These are phyloP conservation scores for Skeletonema menzelii DNA, from an alignment of 108 stramenopile genomes.

Conservation along the genomic window DNA sequence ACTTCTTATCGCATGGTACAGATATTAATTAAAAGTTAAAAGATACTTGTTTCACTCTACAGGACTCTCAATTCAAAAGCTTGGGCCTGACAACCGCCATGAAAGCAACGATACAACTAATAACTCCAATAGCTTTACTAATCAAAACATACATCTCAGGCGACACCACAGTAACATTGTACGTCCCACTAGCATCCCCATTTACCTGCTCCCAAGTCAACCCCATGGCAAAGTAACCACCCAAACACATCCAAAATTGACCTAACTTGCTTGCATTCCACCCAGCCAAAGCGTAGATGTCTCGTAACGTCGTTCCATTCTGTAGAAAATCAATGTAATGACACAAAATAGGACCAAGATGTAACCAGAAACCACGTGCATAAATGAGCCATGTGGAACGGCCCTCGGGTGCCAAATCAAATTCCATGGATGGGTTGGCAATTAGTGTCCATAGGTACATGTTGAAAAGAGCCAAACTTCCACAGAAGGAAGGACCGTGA, in stretches of 20 bases:
- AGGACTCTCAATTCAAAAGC: neutral
- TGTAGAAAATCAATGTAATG: constrained; percentile 10
- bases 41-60: too few species aligned
- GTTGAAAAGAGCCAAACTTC: constrained; percentile 11
- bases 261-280: neutral
- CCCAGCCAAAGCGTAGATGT: neutral
- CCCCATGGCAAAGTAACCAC: constrained; percentile 31
- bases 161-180: constrained; percentile 12
- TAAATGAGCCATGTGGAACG: constrained; percentile 15
- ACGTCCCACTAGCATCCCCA: constrained; percentile 24
- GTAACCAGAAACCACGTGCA: constrained; percentile 19
- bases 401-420: constrained; percentile 27
- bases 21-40: too few species aligned
- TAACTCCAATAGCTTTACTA: constrained; percentile 18
- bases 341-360: constrained; percentile 7
- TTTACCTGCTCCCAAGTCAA: constrained; percentile 24
- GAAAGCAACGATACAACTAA: constrained; percentile 8
- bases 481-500: constrained; percentile 21
- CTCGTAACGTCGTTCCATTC: constrained; percentile 2
- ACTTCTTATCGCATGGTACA: too few species aligned
- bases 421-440: constrained; percentile 28
- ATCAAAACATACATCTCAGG: constrained; percentile 14
- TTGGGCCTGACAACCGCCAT: neutral
- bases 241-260: constrained; percentile 20
- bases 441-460: constrained; percentile 32